These are phyloP conservation scores for Gamsiella multidivaricata DNA, from an alignment of 192 early-diverging fungal species.

Conservation along the genomic window DNA sequence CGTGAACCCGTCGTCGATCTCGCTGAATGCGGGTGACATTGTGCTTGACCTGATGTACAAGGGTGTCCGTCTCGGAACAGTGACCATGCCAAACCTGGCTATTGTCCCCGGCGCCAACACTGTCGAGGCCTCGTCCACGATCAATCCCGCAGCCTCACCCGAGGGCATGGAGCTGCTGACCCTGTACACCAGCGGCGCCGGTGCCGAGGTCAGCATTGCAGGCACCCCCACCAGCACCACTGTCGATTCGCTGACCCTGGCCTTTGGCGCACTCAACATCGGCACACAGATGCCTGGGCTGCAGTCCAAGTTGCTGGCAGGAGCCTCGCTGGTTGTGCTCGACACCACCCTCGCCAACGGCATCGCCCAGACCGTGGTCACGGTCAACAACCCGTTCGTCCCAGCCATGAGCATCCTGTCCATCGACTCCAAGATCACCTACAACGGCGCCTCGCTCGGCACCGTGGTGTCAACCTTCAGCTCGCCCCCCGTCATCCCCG, in stretches of 20 bases:
- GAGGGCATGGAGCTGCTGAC: not conserved
- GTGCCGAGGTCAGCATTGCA: constrained; percentile 19
- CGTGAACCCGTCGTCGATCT: constrained; percentile 59
- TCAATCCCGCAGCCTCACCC: not conserved
- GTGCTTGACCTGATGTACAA: constrained; percentile 51
- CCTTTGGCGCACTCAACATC: not conserved
- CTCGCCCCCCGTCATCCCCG: not conserved
- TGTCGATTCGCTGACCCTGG: not conserved
- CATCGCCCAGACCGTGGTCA: not conserved
- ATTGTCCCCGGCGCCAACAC: not conserved
- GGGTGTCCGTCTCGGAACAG: constrained; percentile 49
- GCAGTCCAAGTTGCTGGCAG: not conserved
- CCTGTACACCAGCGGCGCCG: not conserved
- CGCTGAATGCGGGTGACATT: constrained; percentile 56
- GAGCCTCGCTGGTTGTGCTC: not conserved
- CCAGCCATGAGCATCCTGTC: not conserved
- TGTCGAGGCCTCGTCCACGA: not conserved
- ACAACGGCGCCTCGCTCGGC: not conserved
- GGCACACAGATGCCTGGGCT: not conserved
- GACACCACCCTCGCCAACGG: not conserved
- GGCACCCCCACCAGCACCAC: constrained; percentile 11
- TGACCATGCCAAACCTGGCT: constrained; percentile 50
- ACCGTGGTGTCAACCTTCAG: not conserved
- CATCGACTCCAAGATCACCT: not conserved
- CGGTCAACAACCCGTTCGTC: not conserved